Evolutionary conservation across 2,329 filamentous ascomycete species (phyloP).

Genomic region (Macrophomina phaseolina): DNA sequence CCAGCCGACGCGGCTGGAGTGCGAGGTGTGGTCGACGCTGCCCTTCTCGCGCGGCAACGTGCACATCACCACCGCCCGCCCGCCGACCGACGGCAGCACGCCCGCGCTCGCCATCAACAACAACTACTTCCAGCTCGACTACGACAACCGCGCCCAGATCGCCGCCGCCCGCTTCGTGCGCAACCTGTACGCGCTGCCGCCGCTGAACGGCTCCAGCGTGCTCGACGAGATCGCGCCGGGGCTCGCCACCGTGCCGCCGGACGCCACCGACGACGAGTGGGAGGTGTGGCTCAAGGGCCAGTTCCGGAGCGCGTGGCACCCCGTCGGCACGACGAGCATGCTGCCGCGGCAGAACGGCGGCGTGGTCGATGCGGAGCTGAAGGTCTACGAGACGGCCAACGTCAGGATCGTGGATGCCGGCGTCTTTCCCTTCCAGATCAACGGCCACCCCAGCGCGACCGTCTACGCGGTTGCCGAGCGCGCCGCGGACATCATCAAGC

Average conservation of each 20-base stretch:
- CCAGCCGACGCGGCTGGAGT: background rate
- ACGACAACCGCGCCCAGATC: slow-evolving; percentile 47
- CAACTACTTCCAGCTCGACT: slow-evolving; percentile 50
- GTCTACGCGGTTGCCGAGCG: slow-evolving; percentile 44
- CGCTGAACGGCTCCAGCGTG: background rate
- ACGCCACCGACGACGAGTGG: slow-evolving; percentile 30
- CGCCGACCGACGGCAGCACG: slow-evolving; percentile 34
- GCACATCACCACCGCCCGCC: slow-evolving; percentile 40
- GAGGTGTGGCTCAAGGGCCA: slow-evolving; percentile 29
- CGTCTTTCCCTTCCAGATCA: slow-evolving; percentile 36
- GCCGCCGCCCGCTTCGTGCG: slow-evolving; percentile 41
- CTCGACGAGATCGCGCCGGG: slow-evolving; percentile 28
- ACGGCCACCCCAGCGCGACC: slow-evolving; percentile 39
- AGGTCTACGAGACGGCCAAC: slow-evolving; percentile 35
- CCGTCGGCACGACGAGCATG: slow-evolving; percentile 39
- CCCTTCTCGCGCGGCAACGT: slow-evolving; percentile 43
- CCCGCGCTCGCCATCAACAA: slow-evolving; percentile 44
- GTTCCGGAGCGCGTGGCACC: slow-evolving; percentile 38
- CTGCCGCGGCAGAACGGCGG: slow-evolving; percentile 35
- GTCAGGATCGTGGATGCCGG: slow-evolving; percentile 28
- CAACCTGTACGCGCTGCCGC: slow-evolving; percentile 36
- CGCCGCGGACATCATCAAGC: slow-evolving; percentile 38
- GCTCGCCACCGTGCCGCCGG: slow-evolving; percentile 32
- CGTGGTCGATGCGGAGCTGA: slow-evolving; percentile 35
- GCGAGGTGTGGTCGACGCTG: slow-evolving; percentile 26